These are phyloP conservation scores for Geotrichum histeridarum DNA, from an alignment of 1,139 yeast species.

Conservation along the genomic window DNA sequence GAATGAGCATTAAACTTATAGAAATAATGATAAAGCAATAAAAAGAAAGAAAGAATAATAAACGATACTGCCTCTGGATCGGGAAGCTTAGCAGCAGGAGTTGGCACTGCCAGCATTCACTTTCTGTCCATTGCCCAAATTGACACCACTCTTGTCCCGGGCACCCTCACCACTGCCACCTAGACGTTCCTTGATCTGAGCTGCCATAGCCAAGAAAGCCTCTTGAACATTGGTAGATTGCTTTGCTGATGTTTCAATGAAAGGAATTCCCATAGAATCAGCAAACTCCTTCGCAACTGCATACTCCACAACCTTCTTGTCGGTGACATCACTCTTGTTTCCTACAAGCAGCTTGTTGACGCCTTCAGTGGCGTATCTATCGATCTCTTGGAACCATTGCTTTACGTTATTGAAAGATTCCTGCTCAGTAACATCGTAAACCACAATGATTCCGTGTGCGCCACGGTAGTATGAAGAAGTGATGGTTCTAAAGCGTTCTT, in stretches of 20 bases:
- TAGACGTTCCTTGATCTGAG: conserved; percentile 96
- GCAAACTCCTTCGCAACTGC: conserved; percentile 97
- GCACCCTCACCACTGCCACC: conserved; percentile 56
- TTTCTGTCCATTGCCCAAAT: conserved; percentile 75
- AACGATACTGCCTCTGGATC: not conserved
- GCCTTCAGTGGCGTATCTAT: conserved; percentile 96
- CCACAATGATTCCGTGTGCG: conserved; percentile 96
- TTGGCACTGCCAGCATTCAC: conserved; percentile 61
- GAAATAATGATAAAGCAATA: conserved; percentile 3
- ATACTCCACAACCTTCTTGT: conserved; percentile 92
- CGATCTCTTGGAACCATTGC: conserved; percentile 98
- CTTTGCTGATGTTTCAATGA: conserved; percentile 94
- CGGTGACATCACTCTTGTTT: conserved; percentile 90
- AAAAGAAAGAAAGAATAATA: not conserved
- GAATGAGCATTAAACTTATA: conserved; percentile 1
- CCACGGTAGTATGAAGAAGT: conserved; percentile 98
- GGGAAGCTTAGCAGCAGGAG: conserved; percentile 63
- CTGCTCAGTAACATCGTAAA: conserved; percentile 96
- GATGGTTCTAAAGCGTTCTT: conserved; percentile 95
- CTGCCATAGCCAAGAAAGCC: conserved; percentile 97
- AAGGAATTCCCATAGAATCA: conserved; percentile 90
- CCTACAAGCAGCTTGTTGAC: conserved; percentile 95
- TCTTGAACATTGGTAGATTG: conserved; percentile 96
- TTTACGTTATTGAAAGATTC: conserved; percentile 95
- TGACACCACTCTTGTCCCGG: conserved; percentile 66